A percentile compares a stretch with the other conserved stretches of the same genome.
phyloP scores from a whole-genome alignment of 78 protist species.

The Kipferlia bialata region DNA sequence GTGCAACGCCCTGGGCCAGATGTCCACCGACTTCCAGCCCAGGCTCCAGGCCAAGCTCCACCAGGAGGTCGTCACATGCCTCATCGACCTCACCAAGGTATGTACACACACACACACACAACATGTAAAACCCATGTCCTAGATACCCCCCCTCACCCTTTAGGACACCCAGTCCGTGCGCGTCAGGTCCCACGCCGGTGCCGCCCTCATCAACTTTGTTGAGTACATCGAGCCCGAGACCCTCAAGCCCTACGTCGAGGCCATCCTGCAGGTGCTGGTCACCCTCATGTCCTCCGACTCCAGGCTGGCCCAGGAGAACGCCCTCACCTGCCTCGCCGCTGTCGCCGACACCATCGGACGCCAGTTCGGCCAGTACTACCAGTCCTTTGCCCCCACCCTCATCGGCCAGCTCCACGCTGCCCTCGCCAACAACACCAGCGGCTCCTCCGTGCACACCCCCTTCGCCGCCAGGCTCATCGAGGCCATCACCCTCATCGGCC shows the following conservation, averaged over 20 bases:
- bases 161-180: constrained; percentile 17
- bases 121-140: too few relatives aligned
- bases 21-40: constrained; percentile 54
- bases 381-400: constrained; percentile 53
- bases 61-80: neutral
- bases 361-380: constrained; percentile 41
- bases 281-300: neutral
- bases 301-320: constrained; percentile 20
- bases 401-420: constrained; percentile 28
- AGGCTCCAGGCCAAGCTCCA: neutral
- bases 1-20: constrained; percentile 64
- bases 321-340: constrained; percentile 33
- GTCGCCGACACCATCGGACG: constrained; percentile 23
- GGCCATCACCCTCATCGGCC: constrained; percentile 62
- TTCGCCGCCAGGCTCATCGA: constrained; percentile 75
- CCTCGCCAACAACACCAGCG: neutral
- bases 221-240: constrained; percentile 12
- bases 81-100: too few relatives aligned
- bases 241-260: constrained; percentile 40
- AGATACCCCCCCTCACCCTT: too few relatives aligned
- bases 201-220: constrained; percentile 53
- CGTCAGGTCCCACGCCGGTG: constrained; percentile 55
- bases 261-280: neutral
- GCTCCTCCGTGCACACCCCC: neutral
- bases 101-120: too few relatives aligned